Evolutionary conservation across 2,329 filamentous ascomycete species (phyloP).

Genomic region (Tolypocladium tropicale): DNA sequence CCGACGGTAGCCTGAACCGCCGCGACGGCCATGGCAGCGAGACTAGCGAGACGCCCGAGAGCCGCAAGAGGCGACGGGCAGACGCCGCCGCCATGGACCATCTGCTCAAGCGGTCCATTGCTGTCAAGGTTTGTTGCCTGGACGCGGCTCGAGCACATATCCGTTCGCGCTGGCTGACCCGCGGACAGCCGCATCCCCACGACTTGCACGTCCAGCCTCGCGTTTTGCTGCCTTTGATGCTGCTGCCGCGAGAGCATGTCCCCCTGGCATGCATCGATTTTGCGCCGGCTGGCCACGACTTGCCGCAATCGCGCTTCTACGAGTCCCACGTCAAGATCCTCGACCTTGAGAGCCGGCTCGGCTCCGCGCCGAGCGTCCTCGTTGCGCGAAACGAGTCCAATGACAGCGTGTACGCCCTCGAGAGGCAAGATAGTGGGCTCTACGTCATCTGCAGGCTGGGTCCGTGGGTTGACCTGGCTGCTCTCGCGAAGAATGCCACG

Average conservation of each 20-base stretch:
- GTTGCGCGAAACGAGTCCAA: conserved; percentile 49
- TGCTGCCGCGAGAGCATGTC: conserved; percentile 50
- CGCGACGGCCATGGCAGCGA: conserved; percentile 14
- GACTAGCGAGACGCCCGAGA: conserved; percentile 14
- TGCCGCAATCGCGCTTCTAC: conserved; percentile 45
- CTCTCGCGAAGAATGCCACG: conserved; percentile 40
- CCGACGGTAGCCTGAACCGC: conserved; percentile 26
- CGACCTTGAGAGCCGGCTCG: conserved; percentile 51
- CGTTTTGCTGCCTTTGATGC: conserved; percentile 48
- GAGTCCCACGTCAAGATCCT: conserved; percentile 53
- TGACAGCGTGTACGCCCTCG: conserved; percentile 49
- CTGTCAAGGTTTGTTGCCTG: conserved; percentile 35
- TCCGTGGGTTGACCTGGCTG: conserved; percentile 51
- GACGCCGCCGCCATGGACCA: conserved; percentile 35
- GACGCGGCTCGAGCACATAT: neutral
- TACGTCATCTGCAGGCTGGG: conserved; percentile 62
- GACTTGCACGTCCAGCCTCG: conserved; percentile 42
- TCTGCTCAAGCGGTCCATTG: conserved; percentile 40
- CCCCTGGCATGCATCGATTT: conserved; percentile 53
- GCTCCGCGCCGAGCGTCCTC: conserved; percentile 43
- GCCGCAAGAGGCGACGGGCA: conserved; percentile 24
- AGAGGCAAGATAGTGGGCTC: conserved; percentile 48
- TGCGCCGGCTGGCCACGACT: conserved; percentile 34
- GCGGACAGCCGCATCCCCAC: conserved; percentile 42
- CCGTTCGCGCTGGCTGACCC: conserved; percentile 8